Base-by-base conservation (phyloP, 2,329 filamentous ascomycete genomes). In the Aspergillus fumigatus region DNA sequence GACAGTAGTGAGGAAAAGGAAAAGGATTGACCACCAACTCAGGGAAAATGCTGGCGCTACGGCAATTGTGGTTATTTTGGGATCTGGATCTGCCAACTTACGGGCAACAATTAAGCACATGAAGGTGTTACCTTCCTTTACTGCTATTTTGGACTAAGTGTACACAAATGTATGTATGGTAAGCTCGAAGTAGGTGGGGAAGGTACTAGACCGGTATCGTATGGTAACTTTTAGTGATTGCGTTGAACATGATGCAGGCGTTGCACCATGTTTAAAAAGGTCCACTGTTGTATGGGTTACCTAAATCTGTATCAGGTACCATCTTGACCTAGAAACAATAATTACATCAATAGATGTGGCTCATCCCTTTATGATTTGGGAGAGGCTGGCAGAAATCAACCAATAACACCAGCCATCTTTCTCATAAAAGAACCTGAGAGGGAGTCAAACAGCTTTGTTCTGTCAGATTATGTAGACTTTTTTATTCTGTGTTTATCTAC, bases 41-140 rank as follows among this genome's bases (percentile, higher is more conserved):
- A 45, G 45, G 32, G 50, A 32, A 43, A 55, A 58, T 59, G 64
- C 59, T 59, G 61, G 56, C 51, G 43, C 35, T 55, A 55, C 55
- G 59, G 59, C 56, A 56, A 50, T 56, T 56, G 65, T 65, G 63
- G 62, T 67, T 69, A 70, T 70, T 70, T 70, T 69, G 65, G 65
- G 66, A 61, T 59, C 59, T 60, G 58, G 55, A 61, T 59, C 56
- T 62, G 54, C 58, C 57, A 63, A 62, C 58, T 63, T 62, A 62
- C 53, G 56, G 50, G 51, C 51, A 29, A 56, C 51, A 29, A 53
- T 55, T 19, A 54, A 47, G 52, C 51, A 58, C 51, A 51, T 55
- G 50, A 52, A 50, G 51, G 54, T 52, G 48, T 49, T 55, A 58
- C 54, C 54, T 50, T 52, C 54, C 45, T 53, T 50, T 38, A 38